Evolutionary conservation across 495 filamentous ascomycete species (phyloP), one percentile per base, ranked within the genome.

Genomic region (Xylaria cubensis): DNA sequence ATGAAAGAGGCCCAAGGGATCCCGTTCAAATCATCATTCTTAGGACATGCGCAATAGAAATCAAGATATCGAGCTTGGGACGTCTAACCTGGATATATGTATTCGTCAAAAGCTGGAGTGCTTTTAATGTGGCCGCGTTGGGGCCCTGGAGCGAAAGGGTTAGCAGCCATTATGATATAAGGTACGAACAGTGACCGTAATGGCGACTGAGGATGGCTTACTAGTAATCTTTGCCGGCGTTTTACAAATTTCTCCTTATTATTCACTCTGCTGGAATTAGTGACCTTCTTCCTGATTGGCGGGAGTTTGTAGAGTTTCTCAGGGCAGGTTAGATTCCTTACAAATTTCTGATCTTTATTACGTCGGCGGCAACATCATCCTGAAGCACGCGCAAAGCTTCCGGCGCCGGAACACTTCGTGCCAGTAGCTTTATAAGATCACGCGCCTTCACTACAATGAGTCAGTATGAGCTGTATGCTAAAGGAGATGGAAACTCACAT

Each of bases 201-300:
- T 3, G 34, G 10, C 4, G 3, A 10, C 59, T 78, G 78, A 56
- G 81, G 80, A 51, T 77, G 76, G 66, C 83, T 84, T 1, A 96
- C 95, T 56, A 98, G 84, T 64, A 98, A 95, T 64, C 96, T 87
- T 82, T 99, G 96, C 62, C 96, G 89, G 44, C 96, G 89, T 86
- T 99, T 99, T 64, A 97, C 92, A 79, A 99, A 99, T 51, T 95
- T 93, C 73, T 98, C 95, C 82, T 97, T 98, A 81, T 97, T 99
- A 72, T 91, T 86, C 36, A 98, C 93, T 68, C 70, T 72, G 15
- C 13, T 13, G 29, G 19, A 29, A 53, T 72, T 44, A 67, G 63
- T 46, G 44, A 5, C 26, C 29, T 62, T 29, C 26, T 46, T 41
- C 9, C n/a, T 41, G 17, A 41, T 13, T 2, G 1, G n/a, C n/a